Evolutionary conservation across 805 yeast genomes (phyloP).

Genomic region (Nakazawaea populi): DNA sequence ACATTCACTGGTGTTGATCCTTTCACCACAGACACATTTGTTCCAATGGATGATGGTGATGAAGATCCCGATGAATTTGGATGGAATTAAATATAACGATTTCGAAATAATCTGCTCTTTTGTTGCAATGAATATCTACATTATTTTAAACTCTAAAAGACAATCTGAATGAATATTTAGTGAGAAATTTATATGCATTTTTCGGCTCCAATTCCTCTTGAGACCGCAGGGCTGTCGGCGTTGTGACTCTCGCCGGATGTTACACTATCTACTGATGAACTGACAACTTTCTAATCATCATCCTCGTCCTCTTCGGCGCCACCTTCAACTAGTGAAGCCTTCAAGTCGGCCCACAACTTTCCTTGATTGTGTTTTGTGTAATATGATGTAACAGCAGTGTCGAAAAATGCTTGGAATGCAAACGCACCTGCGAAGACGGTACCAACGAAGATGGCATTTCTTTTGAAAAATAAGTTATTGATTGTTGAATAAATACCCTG

Average conservation of each 20-base stretch:
- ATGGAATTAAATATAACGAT: neutral
- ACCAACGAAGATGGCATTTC: slow-evolving; percentile 86
- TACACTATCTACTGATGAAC: neutral
- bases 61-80: neutral
- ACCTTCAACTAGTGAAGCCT: slow-evolving; percentile 48
- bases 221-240: neutral
- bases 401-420: slow-evolving; percentile 75
- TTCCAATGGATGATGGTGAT: neutral
- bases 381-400: slow-evolving; percentile 60
- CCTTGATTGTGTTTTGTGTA: slow-evolving; percentile 78
- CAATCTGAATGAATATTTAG: too few relatives aligned
- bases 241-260: neutral
- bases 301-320: slow-evolving; percentile 47
- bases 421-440: slow-evolving; percentile 80
- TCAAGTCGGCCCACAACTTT: slow-evolving; percentile 81
- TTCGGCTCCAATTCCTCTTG: too few relatives aligned
- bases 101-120: neutral
- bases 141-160: too few relatives aligned
- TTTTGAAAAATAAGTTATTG: slow-evolving; percentile 71
- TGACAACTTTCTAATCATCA: neutral
- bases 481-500: slow-evolving; percentile 29
- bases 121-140: neutral
- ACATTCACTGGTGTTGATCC: slow-evolving; percentile 2
- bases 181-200: too few relatives aligned
- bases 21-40: neutral